Evolutionary conservation across 768 basidiomycete species (phyloP).

Genomic region (Rubroboletus pulcherrimus): DNA sequence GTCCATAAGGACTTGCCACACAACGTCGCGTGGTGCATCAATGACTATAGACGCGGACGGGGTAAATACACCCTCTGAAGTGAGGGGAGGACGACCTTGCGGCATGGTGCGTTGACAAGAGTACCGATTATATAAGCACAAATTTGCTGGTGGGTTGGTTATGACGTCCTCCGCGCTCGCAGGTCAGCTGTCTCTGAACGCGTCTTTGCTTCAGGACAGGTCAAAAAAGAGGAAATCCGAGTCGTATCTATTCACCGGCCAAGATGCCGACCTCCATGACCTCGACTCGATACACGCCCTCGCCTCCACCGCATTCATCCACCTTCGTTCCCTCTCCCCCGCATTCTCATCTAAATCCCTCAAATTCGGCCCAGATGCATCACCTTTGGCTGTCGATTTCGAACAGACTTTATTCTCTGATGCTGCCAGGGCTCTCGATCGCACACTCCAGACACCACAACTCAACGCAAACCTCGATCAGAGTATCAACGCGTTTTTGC

Average conservation of each 20-base stretch:
- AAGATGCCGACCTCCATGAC: conserved; percentile 82
- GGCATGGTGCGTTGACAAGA: neutral
- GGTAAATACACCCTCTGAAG: conserved; percentile 44
- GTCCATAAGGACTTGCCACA: conserved; percentile 60
- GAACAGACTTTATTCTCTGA: conserved; percentile 81
- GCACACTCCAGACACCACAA: conserved; percentile 68
- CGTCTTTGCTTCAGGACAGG: conserved; percentile 62
- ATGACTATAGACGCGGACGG: conserved; percentile 47
- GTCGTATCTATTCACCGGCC: conserved; percentile 86
- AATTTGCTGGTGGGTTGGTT: too few relatives aligned
- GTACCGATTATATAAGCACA: neutral
- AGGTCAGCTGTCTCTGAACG: conserved; percentile 80
- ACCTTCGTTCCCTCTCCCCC: conserved; percentile 61
- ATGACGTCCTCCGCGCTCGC: conserved; percentile 78
- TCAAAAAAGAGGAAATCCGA: conserved; percentile 57
- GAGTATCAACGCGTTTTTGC: conserved; percentile 58
- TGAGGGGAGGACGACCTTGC: conserved; percentile 37
- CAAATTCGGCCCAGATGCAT: conserved; percentile 13
- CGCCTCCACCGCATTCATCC: conserved; percentile 71
- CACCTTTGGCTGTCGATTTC: conserved; percentile 36
- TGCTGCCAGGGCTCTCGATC: conserved; percentile 65
- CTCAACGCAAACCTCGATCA: conserved; percentile 61
- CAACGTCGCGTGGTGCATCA: conserved; percentile 56
- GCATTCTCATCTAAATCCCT: conserved; percentile 33
- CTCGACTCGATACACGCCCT: conserved; percentile 82